Conservation (phyloP, 768 basidiomycete species). For the Lactarius deliciosus region DNA sequence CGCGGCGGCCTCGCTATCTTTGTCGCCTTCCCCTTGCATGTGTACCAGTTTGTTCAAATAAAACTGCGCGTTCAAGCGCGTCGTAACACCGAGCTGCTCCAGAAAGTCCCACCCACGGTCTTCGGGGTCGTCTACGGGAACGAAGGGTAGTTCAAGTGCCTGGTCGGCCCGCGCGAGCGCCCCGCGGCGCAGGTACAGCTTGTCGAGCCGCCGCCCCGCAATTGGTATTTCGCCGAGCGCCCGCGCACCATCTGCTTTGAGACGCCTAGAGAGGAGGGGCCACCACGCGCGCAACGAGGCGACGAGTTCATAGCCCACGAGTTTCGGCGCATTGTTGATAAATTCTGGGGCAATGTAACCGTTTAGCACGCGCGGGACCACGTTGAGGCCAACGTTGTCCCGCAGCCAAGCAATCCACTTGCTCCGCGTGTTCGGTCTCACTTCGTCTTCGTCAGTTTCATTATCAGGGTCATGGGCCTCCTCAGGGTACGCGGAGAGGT, state of each 20-base stretch:
- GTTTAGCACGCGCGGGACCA: slow-evolving; percentile 24
- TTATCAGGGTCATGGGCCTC: neutral
- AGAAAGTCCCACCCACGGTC: slow-evolving; percentile 30
- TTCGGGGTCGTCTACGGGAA: slow-evolving; percentile 31
- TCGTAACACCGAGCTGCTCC: slow-evolving; percentile 27
- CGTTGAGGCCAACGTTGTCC: slow-evolving; percentile 22
- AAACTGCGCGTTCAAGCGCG: slow-evolving; percentile 25
- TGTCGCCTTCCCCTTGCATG: slow-evolving; percentile 19
- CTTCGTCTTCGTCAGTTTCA: neutral
- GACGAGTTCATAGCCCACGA: slow-evolving; percentile 11
- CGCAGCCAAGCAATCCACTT: slow-evolving; percentile 29
- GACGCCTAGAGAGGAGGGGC: neutral
- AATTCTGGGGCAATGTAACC: slow-evolving; percentile 26
- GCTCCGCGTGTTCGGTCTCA: neutral
- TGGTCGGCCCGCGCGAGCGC: slow-evolving; percentile 1
- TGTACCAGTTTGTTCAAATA: slow-evolving; percentile 29
- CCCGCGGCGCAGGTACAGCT: slow-evolving; percentile 21
- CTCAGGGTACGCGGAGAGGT: slow-evolving; percentile 20
- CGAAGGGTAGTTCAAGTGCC: slow-evolving; percentile 23
- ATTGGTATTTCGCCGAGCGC: slow-evolving; percentile 16
- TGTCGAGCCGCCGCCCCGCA: slow-evolving; percentile 21
- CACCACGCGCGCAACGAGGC: slow-evolving; percentile 23
- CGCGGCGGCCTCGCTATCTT: slow-evolving; percentile 12
- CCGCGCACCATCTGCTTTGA: neutral
- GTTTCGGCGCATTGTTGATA: neutral